Evolutionary conservation across 2,329 filamentous ascomycete species (phyloP).

Genomic region (Beauveria scarabaeidicola): DNA sequence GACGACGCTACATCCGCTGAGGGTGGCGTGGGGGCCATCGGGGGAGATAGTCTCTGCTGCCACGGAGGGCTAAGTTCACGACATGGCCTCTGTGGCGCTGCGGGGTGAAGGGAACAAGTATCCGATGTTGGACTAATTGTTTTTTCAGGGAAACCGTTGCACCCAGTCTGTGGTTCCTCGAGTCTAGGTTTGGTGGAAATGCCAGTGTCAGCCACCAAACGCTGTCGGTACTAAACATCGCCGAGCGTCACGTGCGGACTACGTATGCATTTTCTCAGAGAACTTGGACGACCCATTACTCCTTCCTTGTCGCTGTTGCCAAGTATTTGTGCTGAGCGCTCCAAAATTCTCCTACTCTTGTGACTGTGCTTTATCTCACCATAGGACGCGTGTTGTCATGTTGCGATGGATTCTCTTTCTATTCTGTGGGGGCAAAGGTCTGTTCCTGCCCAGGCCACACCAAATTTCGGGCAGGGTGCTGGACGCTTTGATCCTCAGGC

Average conservation of each 20-base stretch:
- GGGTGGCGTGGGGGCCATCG: conserved; percentile 24
- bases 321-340: background rate
- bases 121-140: background rate
- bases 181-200: conserved; percentile 1
- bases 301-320: background rate
- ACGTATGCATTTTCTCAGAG: background rate
- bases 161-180: background rate
- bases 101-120: background rate
- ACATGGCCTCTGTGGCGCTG: conserved; percentile 9
- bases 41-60: conserved; percentile 3
- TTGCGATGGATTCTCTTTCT: background rate
- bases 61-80: conserved; percentile 3
- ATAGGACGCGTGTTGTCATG: background rate
- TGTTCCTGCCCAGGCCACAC: background rate
- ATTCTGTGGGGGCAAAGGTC: background rate
- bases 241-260: conserved; percentile 6
- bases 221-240: conserved; percentile 8
- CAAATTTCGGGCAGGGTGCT: background rate
- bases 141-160: background rate
- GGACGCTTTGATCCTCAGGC: background rate
- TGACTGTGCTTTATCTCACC: background rate
- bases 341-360: background rate
- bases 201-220: background rate
- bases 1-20: conserved; percentile 19
- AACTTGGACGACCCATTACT: background rate